Conservation (phyloP, 2,329 filamentous ascomycete species). For the Claviceps citrina region DNA sequence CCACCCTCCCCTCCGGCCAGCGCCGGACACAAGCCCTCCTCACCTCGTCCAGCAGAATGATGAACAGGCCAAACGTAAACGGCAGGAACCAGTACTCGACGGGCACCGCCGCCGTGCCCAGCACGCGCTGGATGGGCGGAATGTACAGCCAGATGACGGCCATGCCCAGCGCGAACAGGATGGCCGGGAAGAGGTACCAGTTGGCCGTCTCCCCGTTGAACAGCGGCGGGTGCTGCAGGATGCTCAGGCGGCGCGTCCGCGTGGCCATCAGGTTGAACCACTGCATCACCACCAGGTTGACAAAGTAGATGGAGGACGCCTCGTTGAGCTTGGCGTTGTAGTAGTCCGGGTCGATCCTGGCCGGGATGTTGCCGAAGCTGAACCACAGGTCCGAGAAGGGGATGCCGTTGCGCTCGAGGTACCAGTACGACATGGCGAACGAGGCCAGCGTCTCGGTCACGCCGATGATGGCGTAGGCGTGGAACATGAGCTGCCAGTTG, state of each 20-base stretch:
- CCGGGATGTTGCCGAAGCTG: slow-evolving; percentile 41
- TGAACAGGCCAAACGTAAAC: slow-evolving; percentile 45
- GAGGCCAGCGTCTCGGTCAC: slow-evolving; percentile 43
- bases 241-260: slow-evolving; percentile 46
- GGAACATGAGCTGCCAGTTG: slow-evolving; percentile 55
- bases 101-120: slow-evolving; percentile 48
- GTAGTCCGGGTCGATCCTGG: slow-evolving; percentile 34
- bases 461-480: slow-evolving; percentile 58
- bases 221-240: slow-evolving; percentile 57
- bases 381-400: slow-evolving; percentile 53
- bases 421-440: slow-evolving; percentile 54
- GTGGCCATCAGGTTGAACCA: slow-evolving; percentile 61
- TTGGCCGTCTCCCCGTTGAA: slow-evolving; percentile 53
- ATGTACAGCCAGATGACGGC: slow-evolving; percentile 58
- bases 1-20: slow-evolving; percentile 41
- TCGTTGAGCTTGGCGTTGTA: slow-evolving; percentile 42
- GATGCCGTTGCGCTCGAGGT: slow-evolving; percentile 45
- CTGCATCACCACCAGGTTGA: slow-evolving; percentile 70
- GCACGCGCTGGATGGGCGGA: slow-evolving; percentile 43
- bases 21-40: slow-evolving; percentile 48
- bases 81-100: slow-evolving; percentile 66
- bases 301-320: slow-evolving; percentile 62
- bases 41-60: slow-evolving; percentile 50
- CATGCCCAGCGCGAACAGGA: slow-evolving; percentile 52
- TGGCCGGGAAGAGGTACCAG: slow-evolving; percentile 52